Conservation (phyloP, 352 stramenopile genomes). For the Hyaloperonospora brassicae region DNA sequence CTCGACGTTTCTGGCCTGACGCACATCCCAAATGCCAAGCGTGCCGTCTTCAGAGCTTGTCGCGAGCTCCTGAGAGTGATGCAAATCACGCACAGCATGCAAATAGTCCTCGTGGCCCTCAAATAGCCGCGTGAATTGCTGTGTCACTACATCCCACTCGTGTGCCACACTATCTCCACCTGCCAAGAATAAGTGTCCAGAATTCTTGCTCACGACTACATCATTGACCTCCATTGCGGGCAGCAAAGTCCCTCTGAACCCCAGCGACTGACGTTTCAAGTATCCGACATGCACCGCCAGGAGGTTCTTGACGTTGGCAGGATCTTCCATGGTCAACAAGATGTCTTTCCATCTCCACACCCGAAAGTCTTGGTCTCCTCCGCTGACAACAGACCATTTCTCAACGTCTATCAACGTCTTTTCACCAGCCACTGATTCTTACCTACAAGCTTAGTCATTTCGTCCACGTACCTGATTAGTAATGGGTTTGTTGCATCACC, state of each 20-base stretch:
- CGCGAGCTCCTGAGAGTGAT: slow-evolving; percentile 63
- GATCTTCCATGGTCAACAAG: slow-evolving; percentile 28
- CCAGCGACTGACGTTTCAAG: slow-evolving; percentile 46
- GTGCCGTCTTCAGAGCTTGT: slow-evolving; percentile 63
- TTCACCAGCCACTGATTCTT: not conserved
- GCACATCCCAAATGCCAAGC: slow-evolving; percentile 68
- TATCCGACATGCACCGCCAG: slow-evolving; percentile 41
- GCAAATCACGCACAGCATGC: slow-evolving; percentile 52
- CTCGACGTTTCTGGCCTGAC: slow-evolving; percentile 41
- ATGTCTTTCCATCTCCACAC: slow-evolving; percentile 74
- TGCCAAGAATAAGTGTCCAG: slow-evolving; percentile 42
- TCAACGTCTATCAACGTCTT: not conserved
- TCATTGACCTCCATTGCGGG: slow-evolving; percentile 65
- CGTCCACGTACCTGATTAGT: slow-evolving; percentile 42
- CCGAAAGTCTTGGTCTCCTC: slow-evolving; percentile 69
- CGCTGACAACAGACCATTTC: slow-evolving; percentile 20
- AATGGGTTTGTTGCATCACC: slow-evolving; percentile 43
- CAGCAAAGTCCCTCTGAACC: slow-evolving; percentile 48
- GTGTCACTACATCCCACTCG: slow-evolving; percentile 46
- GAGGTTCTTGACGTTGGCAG: slow-evolving; percentile 16
- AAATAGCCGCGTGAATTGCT: slow-evolving; percentile 49
- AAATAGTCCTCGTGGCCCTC: slow-evolving; percentile 55
- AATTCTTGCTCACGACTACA: slow-evolving; percentile 35
- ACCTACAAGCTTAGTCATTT: not conserved
- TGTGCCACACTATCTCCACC: slow-evolving; percentile 47